Conservation (phyloP, 2,329 filamentous ascomycete genomes). For the Arthrobotrys iridis region DNA sequence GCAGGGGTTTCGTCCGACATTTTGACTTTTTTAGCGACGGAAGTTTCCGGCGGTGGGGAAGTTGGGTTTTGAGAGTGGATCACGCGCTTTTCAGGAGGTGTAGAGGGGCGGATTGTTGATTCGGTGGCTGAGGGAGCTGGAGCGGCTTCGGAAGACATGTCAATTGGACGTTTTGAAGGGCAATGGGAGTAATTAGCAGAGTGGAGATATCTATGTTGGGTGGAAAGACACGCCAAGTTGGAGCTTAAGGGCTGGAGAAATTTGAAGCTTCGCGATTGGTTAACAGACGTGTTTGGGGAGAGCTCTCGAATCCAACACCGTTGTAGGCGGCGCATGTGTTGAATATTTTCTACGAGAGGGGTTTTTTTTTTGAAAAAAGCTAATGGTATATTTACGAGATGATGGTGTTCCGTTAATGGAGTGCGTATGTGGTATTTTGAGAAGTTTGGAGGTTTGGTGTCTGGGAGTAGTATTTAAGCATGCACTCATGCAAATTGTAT, state of each 20-base stretch:
- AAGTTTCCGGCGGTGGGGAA: slow-evolving; percentile 53
- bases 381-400: too few relatives aligned
- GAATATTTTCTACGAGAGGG: slow-evolving; percentile 16
- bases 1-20: slow-evolving; percentile 32
- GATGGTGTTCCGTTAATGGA: too few relatives aligned
- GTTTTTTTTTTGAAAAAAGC: not conserved
- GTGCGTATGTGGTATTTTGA: not conserved
- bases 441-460: not conserved
- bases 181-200: not conserved
- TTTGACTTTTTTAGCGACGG: slow-evolving; percentile 55
- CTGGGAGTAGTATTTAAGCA: not conserved
- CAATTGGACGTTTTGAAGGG: slow-evolving; percentile 25
- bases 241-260: slow-evolving; percentile 39
- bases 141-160: slow-evolving; percentile 40
- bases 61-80: slow-evolving; percentile 60
- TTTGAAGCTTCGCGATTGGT: slow-evolving; percentile 54
- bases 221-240: slow-evolving; percentile 12
- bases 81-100: slow-evolving; percentile 59
- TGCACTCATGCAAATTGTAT: slow-evolving; percentile 4
- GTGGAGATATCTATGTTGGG: not conserved
- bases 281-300: slow-evolving; percentile 36
- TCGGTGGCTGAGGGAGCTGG: slow-evolving; percentile 46
- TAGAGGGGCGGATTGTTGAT: slow-evolving; percentile 56
- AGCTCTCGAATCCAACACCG: slow-evolving; percentile 48
- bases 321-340: slow-evolving; percentile 40